Base-by-base conservation (phyloP, 768 basidiomycete genomes). In the Boletus tylopilopsis region DNA sequence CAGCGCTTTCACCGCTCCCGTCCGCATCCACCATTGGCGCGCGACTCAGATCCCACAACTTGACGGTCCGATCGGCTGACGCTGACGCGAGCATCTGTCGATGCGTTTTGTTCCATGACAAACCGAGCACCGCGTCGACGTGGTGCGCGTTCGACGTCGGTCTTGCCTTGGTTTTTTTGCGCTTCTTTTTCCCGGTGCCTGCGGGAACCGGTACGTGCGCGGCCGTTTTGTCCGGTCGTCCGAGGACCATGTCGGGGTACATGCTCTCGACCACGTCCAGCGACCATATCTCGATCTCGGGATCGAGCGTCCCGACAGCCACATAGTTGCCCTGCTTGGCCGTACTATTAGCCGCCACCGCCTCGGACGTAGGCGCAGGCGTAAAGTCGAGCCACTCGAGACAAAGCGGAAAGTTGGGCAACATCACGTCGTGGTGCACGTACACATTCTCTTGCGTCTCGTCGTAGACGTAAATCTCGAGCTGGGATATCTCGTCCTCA, bases 211-310 rank as follows among this genome's bases (percentile, higher is more conserved):
- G 88, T 5, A 90, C 72, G 60, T 91, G 90, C 13, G 85, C 84
- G 49, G 85, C 80, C 13, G 87, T 87, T 58, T 84, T 80, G 58
- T 94, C 89, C 1, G 90, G 90, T 35, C 93, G 82, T 22, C 96
- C 96, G 29, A 99, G 83, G 50, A 99, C 82, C 47, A 87, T 83
- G 54, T 87, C 82, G 0, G 96, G 96, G 67, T 95, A 98, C 76
- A 98, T 85, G 18, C 90, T 84, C 62, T 98, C 95, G 41, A 99
- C 78, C 25, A 87, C 77, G 66, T 98, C 94, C 44, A 97, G 76
- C 15, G 93, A 94, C 92, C 94, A 99, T 59, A 99, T 95, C 69
- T 99, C 96, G 54, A 99, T 97, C 64, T 95, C 92, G 21, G 96
- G 95, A 56, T 98, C 94, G 47, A 98, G 82, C 2, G 94, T 95